Base-by-base conservation (phyloP, 192 early-diverging fungal species). In the Cladochytrium replicatum region DNA sequence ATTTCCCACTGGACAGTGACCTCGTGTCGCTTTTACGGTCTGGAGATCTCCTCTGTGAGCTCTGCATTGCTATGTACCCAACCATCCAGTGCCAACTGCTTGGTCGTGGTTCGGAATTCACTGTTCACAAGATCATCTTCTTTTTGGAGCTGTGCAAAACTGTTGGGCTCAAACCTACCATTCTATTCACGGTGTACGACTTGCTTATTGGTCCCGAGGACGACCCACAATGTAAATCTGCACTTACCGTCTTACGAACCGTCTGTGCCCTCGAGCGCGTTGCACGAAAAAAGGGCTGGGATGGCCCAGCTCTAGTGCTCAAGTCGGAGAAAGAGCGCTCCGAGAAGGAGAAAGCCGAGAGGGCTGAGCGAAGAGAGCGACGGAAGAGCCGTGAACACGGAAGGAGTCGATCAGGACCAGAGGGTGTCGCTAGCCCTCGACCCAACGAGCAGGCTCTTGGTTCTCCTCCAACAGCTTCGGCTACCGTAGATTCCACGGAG, bases 81-180 rank as follows among this genome's bases (percentile, higher is more conserved):
- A 46, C 54, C 30, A 64, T 71, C 0, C 58, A 67, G 45, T 75
- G 73, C 55, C 57, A 63, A 27, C 60, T 75, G 32, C 48, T 75
- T 2, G 43, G 54, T 32, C 68, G 69, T 30, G 66, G 69, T 5
- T 46, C 60, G 27, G 67, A 69, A 50, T 72, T 61, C 55, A 68
- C 68, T 4, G 57, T 75, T 25, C 73, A 75, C 53, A 75, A 75
- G 56, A 52, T 69, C 39, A 60, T 75, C 19, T 75, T 75, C 46
- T 75, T 75, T 41, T 51, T 75, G 24, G 73, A 75, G 54, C 41
- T 75, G 37, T 69, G 66, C 46, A 73, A 72, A 46, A 61, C 70
- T 1, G 57, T 73, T 0, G 66, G 67, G 19, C 52, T 73, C 30
- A 70, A 72, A 48, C 47, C 46, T 11, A 42, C 59, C 17, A 32